Evolutionary conservation across 2,329 filamentous ascomycete species (phyloP), one percentile per base, ranked within the genome.

Genomic region (Gyromitra esculenta): DNA sequence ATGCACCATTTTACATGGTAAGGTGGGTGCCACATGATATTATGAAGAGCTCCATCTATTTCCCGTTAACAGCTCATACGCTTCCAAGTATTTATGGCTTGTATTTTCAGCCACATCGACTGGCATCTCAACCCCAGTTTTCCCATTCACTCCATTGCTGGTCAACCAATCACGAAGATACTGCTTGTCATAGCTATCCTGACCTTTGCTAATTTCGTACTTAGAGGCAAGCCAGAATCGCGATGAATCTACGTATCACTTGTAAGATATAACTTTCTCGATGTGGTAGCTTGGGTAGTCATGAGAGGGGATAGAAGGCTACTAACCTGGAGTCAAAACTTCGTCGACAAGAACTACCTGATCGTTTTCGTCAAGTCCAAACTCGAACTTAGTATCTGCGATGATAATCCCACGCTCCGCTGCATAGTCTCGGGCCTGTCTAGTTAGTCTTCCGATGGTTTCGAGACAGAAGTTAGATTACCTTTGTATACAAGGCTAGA

Each of bases 101-200:
- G 93, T 97, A 81, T 89, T 88, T 79, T 85, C 82, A 18, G 90
- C 89, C 72, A 97, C 87, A 66, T 94, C 90, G 2, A 89, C 87
- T 0, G 92, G 90, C 86, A 97, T 91, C 68, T 84, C 85, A 15
- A 96, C 91, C 1, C 88, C 91, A 35, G 90, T 86, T 84, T 92
- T 91, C 0, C 91, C 91, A 85, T 94, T 93, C 73, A 96, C 83
- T 0, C 91, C 92, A 74, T 91, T 86, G 62, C 83, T 84, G 1
- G 90, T 91, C 81, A 97, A 84, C 92, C 93, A 97, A 84, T 97
- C 91, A 45, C 94, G 87, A 80, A 97, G 83, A 81, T 88, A 91
- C 85, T 94, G 91, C 87, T 97, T 97, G 83, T 97, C 94, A 80
- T 95, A 96, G 84, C 92, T 96, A 70, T 91, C 88, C 85, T 96